Evolutionary conservation across 2,329 filamentous ascomycete species (phyloP), one percentile per base, ranked within the genome.

Genomic region (Aspergillus puulaauensis): DNA sequence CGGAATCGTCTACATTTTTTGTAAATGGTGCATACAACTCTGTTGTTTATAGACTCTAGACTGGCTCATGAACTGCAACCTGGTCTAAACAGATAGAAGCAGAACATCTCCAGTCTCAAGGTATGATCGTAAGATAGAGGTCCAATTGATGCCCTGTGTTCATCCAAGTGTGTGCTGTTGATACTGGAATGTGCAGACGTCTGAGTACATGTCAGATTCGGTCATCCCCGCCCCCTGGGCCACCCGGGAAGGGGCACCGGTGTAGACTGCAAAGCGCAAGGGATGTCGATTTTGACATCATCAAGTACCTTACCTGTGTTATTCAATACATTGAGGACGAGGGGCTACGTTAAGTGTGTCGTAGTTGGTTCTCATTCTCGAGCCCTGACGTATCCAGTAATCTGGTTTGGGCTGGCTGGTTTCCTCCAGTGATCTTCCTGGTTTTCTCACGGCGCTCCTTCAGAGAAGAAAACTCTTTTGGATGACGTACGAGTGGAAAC

Each of bases 241-340:
- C 27, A 31, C 9, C 27, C 27, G 27, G 27, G 9, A 19, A 54
- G 9, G 7, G 24, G n/a, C 17, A 11, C 24, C 37, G 49, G 37
- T 14, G 24, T 43, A 43, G 17, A 15, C n/a, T 35, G 9, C 45
- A 19, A 33, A 35, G 40, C 43, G 53, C 53, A 55, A 55, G 53
- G 46, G 45, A 50, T 55, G 27, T 44, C 45, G 19, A 55, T 37
- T 8, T 33, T 55, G 45, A 49, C 53, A 55, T 50, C 46, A 55
- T 23, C 14, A 41, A 40, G 9, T 15, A 23, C 52, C 6, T 54
- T 27, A 14, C 33, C 52, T 24, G 21, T 19, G 12, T 11, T 45
- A 53, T 54, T 21, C 19, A 54, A 54, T 47, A 9, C 27, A 47
- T 48, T n/a, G 27, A 27, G 27, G 11, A 17, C 4, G 5, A 21